phyloP scores from a whole-genome alignment of 805 yeast genomes.

The Saccharomyces paradoxus region DNA sequence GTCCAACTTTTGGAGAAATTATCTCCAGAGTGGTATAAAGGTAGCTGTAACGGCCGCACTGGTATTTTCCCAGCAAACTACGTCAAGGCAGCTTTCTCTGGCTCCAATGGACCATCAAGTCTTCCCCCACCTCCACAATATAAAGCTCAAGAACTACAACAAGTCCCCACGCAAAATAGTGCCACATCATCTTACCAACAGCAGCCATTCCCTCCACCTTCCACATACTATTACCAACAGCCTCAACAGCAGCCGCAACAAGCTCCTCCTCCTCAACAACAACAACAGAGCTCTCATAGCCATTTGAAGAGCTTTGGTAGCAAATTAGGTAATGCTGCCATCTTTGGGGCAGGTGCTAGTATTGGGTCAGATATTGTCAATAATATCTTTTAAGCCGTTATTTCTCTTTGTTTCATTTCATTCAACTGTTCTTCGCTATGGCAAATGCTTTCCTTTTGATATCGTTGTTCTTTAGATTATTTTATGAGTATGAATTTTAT shows the following conservation, averaged over 20 bases:
- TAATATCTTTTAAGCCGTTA: constrained; percentile 44
- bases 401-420: background rate
- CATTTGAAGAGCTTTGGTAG: constrained; percentile 59
- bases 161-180: constrained; percentile 12
- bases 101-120: constrained; percentile 7
- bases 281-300: constrained; percentile 24
- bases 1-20: constrained; percentile 63
- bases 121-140: constrained; percentile 22
- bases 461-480: background rate
- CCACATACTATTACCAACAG: constrained; percentile 40
- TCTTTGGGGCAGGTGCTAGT: constrained; percentile 95
- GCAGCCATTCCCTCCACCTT: constrained; percentile 45
- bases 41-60: constrained; percentile 45
- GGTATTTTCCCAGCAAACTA: constrained; percentile 92
- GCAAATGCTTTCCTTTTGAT: background rate
- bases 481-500: background rate
- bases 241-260: constrained; percentile 29
- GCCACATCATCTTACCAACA: constrained; percentile 3
- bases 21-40: constrained; percentile 89
- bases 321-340: constrained; percentile 83
- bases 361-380: constrained; percentile 77
- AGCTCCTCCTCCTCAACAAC: constrained; percentile 27
- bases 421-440: background rate
- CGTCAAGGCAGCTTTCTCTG: constrained; percentile 40
- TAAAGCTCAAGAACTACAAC: constrained; percentile 12